These are phyloP conservation scores for Nymphaea colorata DNA, from an alignment of 164 flowering plant genomes.

Conservation along the genomic window DNA sequence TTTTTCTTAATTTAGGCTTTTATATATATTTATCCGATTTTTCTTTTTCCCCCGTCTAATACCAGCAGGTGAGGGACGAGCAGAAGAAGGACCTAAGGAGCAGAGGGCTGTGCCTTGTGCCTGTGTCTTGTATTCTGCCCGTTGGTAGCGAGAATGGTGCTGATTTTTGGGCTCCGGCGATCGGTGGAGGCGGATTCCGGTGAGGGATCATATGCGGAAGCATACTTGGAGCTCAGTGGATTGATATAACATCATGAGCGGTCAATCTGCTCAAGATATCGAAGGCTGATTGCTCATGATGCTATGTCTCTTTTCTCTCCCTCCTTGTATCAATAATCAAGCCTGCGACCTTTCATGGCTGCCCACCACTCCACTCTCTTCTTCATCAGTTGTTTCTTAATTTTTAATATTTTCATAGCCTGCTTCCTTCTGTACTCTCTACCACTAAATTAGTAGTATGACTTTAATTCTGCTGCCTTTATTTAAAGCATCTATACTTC, in stretches of 20 bases:
- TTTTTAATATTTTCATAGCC: no score
- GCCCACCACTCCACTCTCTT: no score
- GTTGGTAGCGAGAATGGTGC: constrained; percentile 80
- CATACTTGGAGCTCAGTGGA: constrained; percentile 6
- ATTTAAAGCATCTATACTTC: no score
- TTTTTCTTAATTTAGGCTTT: background rate
- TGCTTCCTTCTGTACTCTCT: no score
- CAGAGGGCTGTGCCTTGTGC: constrained; percentile 78
- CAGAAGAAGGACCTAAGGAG: constrained; percentile 27
- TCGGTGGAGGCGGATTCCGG: constrained; percentile 38
- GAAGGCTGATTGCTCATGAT: constrained; percentile 84
- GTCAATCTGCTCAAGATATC: constrained; percentile 32
- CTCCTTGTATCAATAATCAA: no score
- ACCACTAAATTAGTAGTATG: no score
- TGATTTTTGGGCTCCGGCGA: constrained; percentile 73
- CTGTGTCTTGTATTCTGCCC: constrained; percentile 58
- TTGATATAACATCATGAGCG: constrained; percentile 87
- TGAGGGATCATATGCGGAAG: background rate
- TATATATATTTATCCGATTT: background rate
- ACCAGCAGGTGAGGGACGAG: no score
- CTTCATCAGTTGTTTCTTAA: no score
- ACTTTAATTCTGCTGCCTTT: no score
- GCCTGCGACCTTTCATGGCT: no score
- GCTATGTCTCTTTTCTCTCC: no score
- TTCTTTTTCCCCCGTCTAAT: no score